Evolutionary conservation across 495 filamentous ascomycete species (phyloP).

Genomic region (Neurospora hispaniola): DNA sequence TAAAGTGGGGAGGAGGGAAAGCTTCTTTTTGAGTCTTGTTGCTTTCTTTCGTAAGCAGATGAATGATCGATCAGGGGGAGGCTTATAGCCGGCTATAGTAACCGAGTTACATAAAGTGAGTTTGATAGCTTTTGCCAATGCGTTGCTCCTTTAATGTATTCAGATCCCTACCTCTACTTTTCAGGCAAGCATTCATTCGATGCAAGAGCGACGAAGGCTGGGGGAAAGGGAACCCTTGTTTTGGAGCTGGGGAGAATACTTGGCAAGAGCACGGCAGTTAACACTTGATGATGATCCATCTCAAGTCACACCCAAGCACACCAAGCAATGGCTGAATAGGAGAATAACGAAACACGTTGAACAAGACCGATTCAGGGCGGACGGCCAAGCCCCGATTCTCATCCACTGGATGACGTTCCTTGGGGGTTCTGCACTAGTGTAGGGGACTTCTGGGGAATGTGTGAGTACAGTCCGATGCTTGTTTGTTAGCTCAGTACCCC

Average conservation of each 20-base stretch:
- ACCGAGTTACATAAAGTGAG: not conserved
- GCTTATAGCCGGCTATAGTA: not conserved
- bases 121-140: not conserved
- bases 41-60: not conserved
- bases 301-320: not conserved
- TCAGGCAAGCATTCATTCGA: not conserved
- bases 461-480: not conserved
- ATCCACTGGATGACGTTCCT: not conserved
- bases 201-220: not conserved
- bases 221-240: not conserved
- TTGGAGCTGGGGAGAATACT: not conserved
- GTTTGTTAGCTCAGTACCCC: no score
- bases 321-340: not conserved
- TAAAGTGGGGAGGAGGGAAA: not conserved
- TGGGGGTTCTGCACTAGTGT: not conserved
- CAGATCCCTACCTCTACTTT: not conserved
- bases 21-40: not conserved
- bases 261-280: not conserved
- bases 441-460: not conserved
- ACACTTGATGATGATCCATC: not conserved
- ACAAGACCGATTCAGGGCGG: not conserved
- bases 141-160: not conserved
- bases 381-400: not conserved
- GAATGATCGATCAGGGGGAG: not conserved
- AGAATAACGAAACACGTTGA: not conserved